Base-by-base conservation (phyloP, 257 asterid species). In the Jaltomata sinuosa region DNA sequence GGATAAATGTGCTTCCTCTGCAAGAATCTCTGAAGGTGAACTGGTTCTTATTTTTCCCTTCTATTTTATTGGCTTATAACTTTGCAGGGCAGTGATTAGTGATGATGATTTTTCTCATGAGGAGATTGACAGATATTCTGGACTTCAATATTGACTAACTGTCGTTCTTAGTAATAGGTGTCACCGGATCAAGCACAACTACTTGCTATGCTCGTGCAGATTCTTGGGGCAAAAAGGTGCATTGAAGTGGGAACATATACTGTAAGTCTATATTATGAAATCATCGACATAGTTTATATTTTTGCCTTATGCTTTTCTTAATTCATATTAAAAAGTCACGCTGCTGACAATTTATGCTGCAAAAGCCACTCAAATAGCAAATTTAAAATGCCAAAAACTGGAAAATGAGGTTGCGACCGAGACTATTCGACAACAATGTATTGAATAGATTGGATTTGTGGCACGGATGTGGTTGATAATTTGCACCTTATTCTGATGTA, bases 171-270 rank as follows among this genome's bases (percentile, higher is more conserved):
- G 54, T 34, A 42, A 49, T 80, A 94, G 98, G 97, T 93, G 45
- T 96, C 99, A 57, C 98, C 99, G 42, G 99, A 96, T 91, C 98
- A 96, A 88, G 98, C 97, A 10, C 99, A 96, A 87, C 94, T 96
- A 82, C 97, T 96, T 80, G 95, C 97, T 45, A 92, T 96, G 98
- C 97, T 96, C 27, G 94, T 93, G 34, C 94, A 93, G 90, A 90
- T 92, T 89, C 87, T 91, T 52, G 98, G 98, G 87, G 98, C 98
- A n/a, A 83, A 93, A 81, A 93, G 91, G 85, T 96, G 98, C 88
- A 94, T 96, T 36, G 99, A 96, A 94, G 92, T 96, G 84, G 99
- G 99, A 42, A 95, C 94, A 34, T 96, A 89, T 88, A 96, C 98
- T 22, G 97, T 93, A 89, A 57, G 97, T 79, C 64, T 36, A 52